Conservation (phyloP, 2,329 filamentous ascomycete genomes). For the Microdochium nivale region DNA sequence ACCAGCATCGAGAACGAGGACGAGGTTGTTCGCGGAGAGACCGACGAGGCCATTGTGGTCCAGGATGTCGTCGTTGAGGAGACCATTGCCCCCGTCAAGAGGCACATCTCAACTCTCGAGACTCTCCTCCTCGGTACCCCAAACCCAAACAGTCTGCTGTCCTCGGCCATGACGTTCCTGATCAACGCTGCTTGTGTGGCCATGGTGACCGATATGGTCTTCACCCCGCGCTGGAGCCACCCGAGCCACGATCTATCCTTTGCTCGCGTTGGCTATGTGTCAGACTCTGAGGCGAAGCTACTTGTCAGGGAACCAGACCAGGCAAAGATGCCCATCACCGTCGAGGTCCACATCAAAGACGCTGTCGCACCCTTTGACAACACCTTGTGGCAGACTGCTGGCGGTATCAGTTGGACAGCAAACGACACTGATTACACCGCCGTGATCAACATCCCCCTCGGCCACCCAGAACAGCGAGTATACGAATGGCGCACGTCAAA, state of each 20-base stretch:
- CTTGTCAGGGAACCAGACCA: conserved; percentile 78
- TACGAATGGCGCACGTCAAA: conserved; percentile 86
- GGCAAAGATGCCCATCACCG: conserved; percentile 62
- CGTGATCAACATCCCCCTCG: conserved; percentile 55
- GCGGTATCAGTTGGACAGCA: conserved; percentile 55
- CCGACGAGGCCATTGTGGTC: conserved; percentile 24
- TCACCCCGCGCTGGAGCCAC: conserved; percentile 61
- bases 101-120: conserved; percentile 45
- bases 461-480: conserved; percentile 56
- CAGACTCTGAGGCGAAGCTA: conserved; percentile 68
- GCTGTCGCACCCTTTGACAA: conserved; percentile 42
- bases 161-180: conserved; percentile 59
- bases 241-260: conserved; percentile 72
- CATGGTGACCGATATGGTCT: conserved; percentile 70
- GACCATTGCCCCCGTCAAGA: conserved; percentile 49
- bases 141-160: conserved; percentile 56
- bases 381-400: conserved; percentile 57
- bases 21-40: conserved; percentile 20
- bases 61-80: conserved; percentile 55
- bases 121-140: conserved; percentile 72
- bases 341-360: conserved; percentile 55
- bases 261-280: conserved; percentile 80
- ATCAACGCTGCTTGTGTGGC: conserved; percentile 64
- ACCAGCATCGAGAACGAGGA: conserved; percentile 33
- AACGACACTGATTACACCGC: conserved; percentile 79